phyloP scores from a whole-genome alignment of 768 basidiomycete genomes.

The Cystoderma amianthinum region DNA sequence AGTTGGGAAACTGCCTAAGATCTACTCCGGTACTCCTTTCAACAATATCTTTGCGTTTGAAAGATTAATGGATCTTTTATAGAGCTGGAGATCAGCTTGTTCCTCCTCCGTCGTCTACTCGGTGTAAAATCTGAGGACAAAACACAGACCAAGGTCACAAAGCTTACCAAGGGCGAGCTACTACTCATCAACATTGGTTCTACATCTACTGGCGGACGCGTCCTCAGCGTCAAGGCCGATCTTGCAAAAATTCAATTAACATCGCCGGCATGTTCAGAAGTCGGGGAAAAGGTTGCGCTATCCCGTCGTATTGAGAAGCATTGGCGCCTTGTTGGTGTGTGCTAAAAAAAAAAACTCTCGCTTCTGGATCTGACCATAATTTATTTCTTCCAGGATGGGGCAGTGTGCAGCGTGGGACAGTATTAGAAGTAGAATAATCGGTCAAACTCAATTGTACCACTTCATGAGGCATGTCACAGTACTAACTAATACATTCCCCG shows the following conservation, averaged over 20 bases:
- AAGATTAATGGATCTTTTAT: not conserved
- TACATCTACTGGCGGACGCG: slow-evolving; percentile 94
- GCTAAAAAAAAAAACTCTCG: not conserved
- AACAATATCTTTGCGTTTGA: not conserved
- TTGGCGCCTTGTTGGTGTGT: slow-evolving; percentile 92
- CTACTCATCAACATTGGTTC: slow-evolving; percentile 97
- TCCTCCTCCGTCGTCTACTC: slow-evolving; percentile 91
- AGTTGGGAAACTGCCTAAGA: slow-evolving; percentile 88
- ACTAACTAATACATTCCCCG: too few relatives aligned
- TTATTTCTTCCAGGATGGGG: slow-evolving; percentile 42
- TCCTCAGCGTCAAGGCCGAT: slow-evolving; percentile 90
- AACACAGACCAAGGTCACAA: slow-evolving; percentile 94
- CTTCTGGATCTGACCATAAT: not conserved
- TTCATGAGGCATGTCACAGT: too few relatives aligned
- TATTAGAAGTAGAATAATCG: slow-evolving; percentile 67
- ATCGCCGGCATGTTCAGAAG: slow-evolving; percentile 91
- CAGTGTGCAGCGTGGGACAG: slow-evolving; percentile 80
- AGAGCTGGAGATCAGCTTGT: slow-evolving; percentile 91
- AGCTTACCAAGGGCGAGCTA: slow-evolving; percentile 86
- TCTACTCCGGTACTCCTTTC: slow-evolving; percentile 66
- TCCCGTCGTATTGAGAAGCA: slow-evolving; percentile 96
- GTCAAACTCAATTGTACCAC: too few relatives aligned
- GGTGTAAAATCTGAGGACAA: slow-evolving; percentile 99
- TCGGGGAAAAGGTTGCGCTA: slow-evolving; percentile 96
- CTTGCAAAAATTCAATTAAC: slow-evolving; percentile 92